Evolutionary conservation across 257 asterid species (phyloP), one percentile per base, ranked within the genome.

Genomic region (Cruciata laevipes): DNA sequence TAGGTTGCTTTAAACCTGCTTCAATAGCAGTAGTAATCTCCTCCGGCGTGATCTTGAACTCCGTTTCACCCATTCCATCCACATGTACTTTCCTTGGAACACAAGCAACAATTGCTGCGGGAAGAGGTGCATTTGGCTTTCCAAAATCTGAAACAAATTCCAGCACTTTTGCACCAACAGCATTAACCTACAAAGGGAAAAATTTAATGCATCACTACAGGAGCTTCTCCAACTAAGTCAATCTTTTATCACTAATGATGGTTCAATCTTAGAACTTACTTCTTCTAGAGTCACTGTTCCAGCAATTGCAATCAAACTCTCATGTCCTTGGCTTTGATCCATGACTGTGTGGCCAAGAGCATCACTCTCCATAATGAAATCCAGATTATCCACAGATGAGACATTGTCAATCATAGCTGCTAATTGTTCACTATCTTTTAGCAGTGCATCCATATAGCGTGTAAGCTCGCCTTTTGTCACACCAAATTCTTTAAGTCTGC

Each of bases 281-380:
- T 94, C 99, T 82, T 88, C 99, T 65, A 91, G 95, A 71, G 96
- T 83, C 69, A 94, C 84, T 4, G 99, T 94, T 73, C 95, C 89
- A 58, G 97, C 96, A 74, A 94, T 70, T 72, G 89, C 88, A 81
- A 94, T 81, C 82, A 94, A 82, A 78, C 96, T 83, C 82, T 90
- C 97, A 59, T 94, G 99, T 60, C 96, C 98, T 83, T 94, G 99
- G 70, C 89, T 80, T 77, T 90, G 99, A 81, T 94, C 99, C 99
- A 90, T 94, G 70, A 94, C 89, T 63, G 85, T 90, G 74, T 94
- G 97, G 71, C 96, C 89, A 51, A 94, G 96, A 68, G 98, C 97
- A 82, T 88, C 99, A 74, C 93, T 90, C 86, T 94, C 98, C 99
- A 94, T 94, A 31, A 88, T 74, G 77, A 94, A 90, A 79, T 94